Conservation (phyloP, 169 alveolate species). For the Amoebophrya sp. region DNA sequence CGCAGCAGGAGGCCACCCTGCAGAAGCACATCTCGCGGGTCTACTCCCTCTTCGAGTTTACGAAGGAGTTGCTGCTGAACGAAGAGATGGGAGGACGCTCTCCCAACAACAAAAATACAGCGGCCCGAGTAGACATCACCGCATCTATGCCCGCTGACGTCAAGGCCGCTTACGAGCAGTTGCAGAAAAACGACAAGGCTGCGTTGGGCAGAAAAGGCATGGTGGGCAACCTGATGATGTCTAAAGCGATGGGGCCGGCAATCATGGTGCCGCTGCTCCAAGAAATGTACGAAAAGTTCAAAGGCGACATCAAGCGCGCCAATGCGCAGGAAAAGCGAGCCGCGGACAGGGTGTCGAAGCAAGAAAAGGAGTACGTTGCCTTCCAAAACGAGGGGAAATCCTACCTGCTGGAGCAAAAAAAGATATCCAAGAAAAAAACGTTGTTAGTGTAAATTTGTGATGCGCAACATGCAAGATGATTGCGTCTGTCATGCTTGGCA, state of each 20-base stretch:
- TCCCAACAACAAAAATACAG: too few relatives aligned
- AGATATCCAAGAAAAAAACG: too few relatives aligned
- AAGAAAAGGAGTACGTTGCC: background rate
- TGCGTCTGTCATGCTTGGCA: too few relatives aligned
- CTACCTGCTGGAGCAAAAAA: background rate
- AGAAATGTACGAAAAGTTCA: background rate
- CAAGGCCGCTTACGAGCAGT: background rate
- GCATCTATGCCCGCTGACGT: background rate
- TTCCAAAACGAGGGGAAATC: background rate
- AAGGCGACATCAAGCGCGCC: background rate
- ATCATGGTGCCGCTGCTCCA: background rate
- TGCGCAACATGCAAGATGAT: too few relatives aligned
- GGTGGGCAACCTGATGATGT: background rate
- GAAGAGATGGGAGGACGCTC: too few relatives aligned
- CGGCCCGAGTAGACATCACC: too few relatives aligned
- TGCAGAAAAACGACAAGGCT: background rate
- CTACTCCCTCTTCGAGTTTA: too few relatives aligned
- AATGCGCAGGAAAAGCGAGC: background rate
- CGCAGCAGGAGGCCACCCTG: too few relatives aligned
- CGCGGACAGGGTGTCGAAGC: background rate
- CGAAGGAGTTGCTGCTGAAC: too few relatives aligned
- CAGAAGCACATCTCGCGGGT: too few relatives aligned
- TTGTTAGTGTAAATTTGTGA: too few relatives aligned
- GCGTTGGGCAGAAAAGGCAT: background rate
- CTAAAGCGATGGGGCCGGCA: background rate